Evolutionary conservation across 768 basidiomycete species (phyloP), one percentile per base, ranked within the genome.

Genomic region (Russula griseocarnosa): DNA sequence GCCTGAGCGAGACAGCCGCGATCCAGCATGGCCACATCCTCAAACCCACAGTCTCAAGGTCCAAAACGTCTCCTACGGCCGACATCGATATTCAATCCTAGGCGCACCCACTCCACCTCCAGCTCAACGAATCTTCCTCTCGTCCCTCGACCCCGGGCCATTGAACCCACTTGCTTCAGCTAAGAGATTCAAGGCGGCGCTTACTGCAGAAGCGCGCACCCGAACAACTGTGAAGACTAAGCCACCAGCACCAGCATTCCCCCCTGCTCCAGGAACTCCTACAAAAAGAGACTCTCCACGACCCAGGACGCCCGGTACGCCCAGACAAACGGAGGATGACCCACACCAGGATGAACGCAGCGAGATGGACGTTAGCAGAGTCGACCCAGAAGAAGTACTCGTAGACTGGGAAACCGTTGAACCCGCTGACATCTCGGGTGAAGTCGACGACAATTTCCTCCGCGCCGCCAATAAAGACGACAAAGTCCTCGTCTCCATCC

Each of bases 401-500:
- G 85, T 93, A 8, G 90, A 93, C 72, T 88, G 77, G 66, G 80
- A 88, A 71, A 88, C 77, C 1, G 82, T 93, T 2, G 90, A 90
- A 47, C 77, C 81, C 6, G 81, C 81, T 0, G 90, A 92, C 70
- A 69, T 90, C 9, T 89, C 85, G 11, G 86, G 74, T 0, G 87
- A 87, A 58, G 77, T 90, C 1, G 90, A 90, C 59, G 84, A 86
- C 60, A 77, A 78, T 20, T 77, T 80, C 77, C 70, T 85, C n/a
- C 36, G 55, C 26, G 71, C 73, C 1, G 73, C 86, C 64, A 86
- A 87, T n/a, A 84, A 82, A 57, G 83, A 90, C 59, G 90, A 92
- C 73, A 92, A 93, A 72, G 92, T 92, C 51, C 85, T 93, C 73
- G 91, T 93, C 24, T 92, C 91, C 28, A 80, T 94, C 68, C 81